phyloP scores from a whole-genome alignment of 768 basidiomycete species.

The Leccinum aurantiacum region DNA sequence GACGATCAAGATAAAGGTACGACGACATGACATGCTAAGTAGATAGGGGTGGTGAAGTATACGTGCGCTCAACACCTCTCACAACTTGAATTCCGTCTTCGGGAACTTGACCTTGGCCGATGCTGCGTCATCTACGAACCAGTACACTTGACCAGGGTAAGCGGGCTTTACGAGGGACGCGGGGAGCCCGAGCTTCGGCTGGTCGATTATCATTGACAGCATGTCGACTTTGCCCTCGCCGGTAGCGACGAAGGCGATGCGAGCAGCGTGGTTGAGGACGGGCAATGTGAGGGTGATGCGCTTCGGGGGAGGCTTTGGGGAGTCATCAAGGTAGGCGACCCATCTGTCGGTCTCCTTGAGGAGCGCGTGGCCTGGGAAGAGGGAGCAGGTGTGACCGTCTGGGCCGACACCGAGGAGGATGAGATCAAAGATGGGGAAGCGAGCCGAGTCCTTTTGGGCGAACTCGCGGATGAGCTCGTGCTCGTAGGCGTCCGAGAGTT shows the following conservation, averaged over 20 bases:
- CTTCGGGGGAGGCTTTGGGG: slow-evolving; percentile 88
- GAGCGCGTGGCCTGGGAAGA: slow-evolving; percentile 92
- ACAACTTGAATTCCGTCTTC: slow-evolving; percentile 59
- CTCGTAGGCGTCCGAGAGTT: slow-evolving; percentile 80
- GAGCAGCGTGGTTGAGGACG: slow-evolving; percentile 85
- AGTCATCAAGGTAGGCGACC: slow-evolving; percentile 92
- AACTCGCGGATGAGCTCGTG: slow-evolving; percentile 86
- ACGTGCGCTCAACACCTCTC: slow-evolving; percentile 11
- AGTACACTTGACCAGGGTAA: slow-evolving; percentile 82
- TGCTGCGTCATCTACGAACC: slow-evolving; percentile 93
- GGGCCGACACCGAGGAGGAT: slow-evolving; percentile 96
- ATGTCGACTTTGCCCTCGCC: slow-evolving; percentile 82
- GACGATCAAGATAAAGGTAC: slow-evolving; percentile 11
- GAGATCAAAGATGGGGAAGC: slow-evolving; percentile 97
- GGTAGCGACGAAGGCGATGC: slow-evolving; percentile 85
- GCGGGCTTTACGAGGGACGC: slow-evolving; percentile 78
- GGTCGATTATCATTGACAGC: slow-evolving; percentile 72
- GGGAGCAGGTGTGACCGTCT: slow-evolving; percentile 96
- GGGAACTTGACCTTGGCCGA: slow-evolving; percentile 59
- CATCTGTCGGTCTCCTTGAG: slow-evolving; percentile 87
- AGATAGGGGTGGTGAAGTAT: slow-evolving; percentile 8
- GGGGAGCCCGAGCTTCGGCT: slow-evolving; percentile 76
- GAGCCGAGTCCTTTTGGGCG: slow-evolving; percentile 88
- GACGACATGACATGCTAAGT: slow-evolving; percentile 18
- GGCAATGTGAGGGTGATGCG: slow-evolving; percentile 92